phyloP scores from a whole-genome alignment of 805 yeast species.

The Grigorovia humatica region DNA sequence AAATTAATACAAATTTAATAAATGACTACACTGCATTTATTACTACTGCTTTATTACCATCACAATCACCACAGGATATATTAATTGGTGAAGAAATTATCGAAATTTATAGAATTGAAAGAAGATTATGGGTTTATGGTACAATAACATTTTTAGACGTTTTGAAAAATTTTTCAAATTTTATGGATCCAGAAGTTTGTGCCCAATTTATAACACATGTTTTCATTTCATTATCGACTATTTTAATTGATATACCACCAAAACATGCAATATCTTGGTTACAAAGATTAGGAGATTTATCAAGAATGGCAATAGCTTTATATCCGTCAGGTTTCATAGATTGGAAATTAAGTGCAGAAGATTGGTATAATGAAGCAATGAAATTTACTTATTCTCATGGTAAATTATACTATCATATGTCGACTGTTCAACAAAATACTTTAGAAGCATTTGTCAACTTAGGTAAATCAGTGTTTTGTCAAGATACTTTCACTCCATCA shows the following conservation, averaged over 20 bases:
- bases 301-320: slow-evolving; percentile 80
- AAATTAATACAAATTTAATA: slow-evolving; percentile 51
- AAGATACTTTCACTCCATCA: slow-evolving; percentile 78
- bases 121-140: slow-evolving; percentile 81
- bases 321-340: slow-evolving; percentile 72
- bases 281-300: slow-evolving; percentile 76
- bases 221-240: slow-evolving; percentile 41
- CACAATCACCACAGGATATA: slow-evolving; percentile 39
- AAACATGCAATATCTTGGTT: slow-evolving; percentile 45
- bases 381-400: slow-evolving; percentile 74
- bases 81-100: slow-evolving; percentile 58
- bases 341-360: slow-evolving; percentile 76
- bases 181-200: slow-evolving; percentile 69
- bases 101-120: slow-evolving; percentile 64
- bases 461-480: slow-evolving; percentile 69
- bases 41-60: slow-evolving; percentile 61
- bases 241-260: slow-evolving; percentile 30
- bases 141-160: slow-evolving; percentile 73
- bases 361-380: slow-evolving; percentile 72
- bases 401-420: slow-evolving; percentile 75
- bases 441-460: slow-evolving; percentile 70
- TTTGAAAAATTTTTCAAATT: slow-evolving; percentile 61
- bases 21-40: slow-evolving; percentile 67
- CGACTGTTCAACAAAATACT: slow-evolving; percentile 65
- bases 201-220: slow-evolving; percentile 66